A percentile compares a stretch with the other conserved stretches of the same genome.
Conservation (phyloP, 2,329 filamentous ascomycete genomes). For the Grosmannia penicillata region DNA sequence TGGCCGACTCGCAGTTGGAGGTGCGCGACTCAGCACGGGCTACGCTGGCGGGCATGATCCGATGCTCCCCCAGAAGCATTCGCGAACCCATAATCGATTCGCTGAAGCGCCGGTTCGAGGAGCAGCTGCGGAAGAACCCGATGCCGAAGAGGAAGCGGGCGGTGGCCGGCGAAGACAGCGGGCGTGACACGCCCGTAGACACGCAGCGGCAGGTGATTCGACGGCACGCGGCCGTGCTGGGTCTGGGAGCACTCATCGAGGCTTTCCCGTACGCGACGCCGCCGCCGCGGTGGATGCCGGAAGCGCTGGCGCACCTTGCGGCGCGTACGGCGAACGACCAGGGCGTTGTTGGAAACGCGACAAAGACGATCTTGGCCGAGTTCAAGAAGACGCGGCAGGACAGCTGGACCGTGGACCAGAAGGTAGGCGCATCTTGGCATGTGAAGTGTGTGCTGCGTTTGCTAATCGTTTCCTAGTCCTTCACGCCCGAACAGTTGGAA, state of each 20-base stretch:
- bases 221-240: slow-evolving; percentile 81
- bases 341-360: slow-evolving; percentile 87
- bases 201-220: slow-evolving; percentile 64
- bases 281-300: slow-evolving; percentile 86
- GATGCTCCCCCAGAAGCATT: slow-evolving; percentile 73
- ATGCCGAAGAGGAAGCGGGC: slow-evolving; percentile 59
- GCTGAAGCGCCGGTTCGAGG: slow-evolving; percentile 67
- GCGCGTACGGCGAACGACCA: slow-evolving; percentile 75
- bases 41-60: slow-evolving; percentile 93
- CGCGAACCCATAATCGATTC: slow-evolving; percentile 63
- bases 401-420: slow-evolving; percentile 95
- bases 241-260: slow-evolving; percentile 78
- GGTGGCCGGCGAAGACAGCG: not conserved
- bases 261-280: slow-evolving; percentile 94
- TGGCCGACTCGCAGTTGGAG: slow-evolving; percentile 81
- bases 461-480: slow-evolving; percentile 36
- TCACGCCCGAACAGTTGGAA: slow-evolving; percentile 83
- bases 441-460: not conserved
- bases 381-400: slow-evolving; percentile 99
- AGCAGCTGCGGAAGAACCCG: slow-evolving; percentile 65
- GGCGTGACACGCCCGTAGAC: slow-evolving; percentile 31
- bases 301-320: slow-evolving; percentile 74
- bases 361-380: slow-evolving; percentile 84
- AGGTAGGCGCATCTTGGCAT: slow-evolving; percentile 43
- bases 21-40: slow-evolving; percentile 86